A percentile compares a stretch with the other conserved stretches of the same genome.
These are phyloP conservation scores for Didymella pinodella DNA, from an alignment of 2,329 filamentous ascomycete genomes.

Conservation along the genomic window DNA sequence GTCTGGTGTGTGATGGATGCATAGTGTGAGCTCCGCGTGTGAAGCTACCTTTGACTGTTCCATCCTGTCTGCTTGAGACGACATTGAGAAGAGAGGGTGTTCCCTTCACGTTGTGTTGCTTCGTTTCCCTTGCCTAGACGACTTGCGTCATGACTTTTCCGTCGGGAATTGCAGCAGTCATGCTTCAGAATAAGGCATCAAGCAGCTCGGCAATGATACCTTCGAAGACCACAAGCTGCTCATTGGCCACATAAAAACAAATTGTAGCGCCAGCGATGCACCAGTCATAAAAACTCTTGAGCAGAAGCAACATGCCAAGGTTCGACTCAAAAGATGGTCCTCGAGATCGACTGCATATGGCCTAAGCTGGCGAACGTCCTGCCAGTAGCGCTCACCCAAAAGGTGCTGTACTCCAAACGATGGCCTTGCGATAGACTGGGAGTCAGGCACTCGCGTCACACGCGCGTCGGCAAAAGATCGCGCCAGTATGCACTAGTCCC, in stretches of 20 bases:
- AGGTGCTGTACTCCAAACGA: neutral
- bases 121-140: neutral
- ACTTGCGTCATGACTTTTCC: neutral
- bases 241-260: too few species aligned
- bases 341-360: neutral
- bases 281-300: neutral
- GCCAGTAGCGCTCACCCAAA: neutral
- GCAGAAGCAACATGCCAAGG: neutral
- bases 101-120: neutral
- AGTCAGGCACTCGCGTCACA: neutral
- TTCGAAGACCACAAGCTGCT: too few species aligned
- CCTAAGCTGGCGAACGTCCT: neutral
- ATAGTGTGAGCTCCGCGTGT: neutral
- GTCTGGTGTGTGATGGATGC: neutral
- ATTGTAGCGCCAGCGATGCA: too few species aligned
- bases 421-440: neutral
- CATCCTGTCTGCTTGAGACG: neutral
- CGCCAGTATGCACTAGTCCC: neutral
- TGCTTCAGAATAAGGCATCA: neutral
- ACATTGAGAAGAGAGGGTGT: neutral
- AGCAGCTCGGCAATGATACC: too few species aligned
- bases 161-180: neutral
- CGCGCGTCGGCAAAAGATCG: neutral
- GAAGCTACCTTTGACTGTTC: neutral
- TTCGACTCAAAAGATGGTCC: neutral